Evolutionary conservation across 257 asterid genomes (phyloP), one percentile per base, ranked within the genome.

Genomic region (Leonotis leonurus): DNA sequence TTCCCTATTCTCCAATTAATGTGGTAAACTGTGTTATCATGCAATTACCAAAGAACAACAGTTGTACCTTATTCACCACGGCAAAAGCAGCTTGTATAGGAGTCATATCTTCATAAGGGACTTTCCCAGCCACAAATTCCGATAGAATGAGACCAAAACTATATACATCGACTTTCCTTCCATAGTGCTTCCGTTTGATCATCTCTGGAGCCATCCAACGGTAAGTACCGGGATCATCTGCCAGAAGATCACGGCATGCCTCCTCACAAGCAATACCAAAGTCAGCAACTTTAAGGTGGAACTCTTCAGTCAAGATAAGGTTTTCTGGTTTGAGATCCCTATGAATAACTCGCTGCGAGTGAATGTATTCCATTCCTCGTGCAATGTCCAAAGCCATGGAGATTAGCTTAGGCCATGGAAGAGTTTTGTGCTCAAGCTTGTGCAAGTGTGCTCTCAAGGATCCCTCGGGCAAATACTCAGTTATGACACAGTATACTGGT

Each of bases 181-280:
- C 81, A 18, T 83, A 81, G 46, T 68, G 80, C 72, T 81, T 81
- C 20, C 81, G 70, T 58, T 76, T 81, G 49, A 86, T 83, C 91
- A 86, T 86, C 75, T 86, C 95, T 0, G 95, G 95, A n/a, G 95
- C 95, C 95, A 86, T 86, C 95, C 95, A 87, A 22, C 95, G 88
- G 49, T 82, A 87, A 37, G 95, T 82, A 13, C 95, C 95, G 0
- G 93, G 90, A 44, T 84, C 94, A 71, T 87, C 92, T 4, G 78
- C 80, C 43, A 87, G 58, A 37, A 74, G 75, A 69, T 87, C 92
- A 73, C 95, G 83, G 35, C 67, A 64, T 2, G 81, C 86, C 68
- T 80, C 87, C 71, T 87, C 87, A 21, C 95, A 87, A 24, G 89
- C 90, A 51, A 80, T 85, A 13, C 94, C 95, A 49, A 87, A 85